Evolutionary conservation across 805 yeast genomes (phyloP), one percentile per base, ranked within the genome.

Genomic region (Kodamaea jinghongensis): DNA sequence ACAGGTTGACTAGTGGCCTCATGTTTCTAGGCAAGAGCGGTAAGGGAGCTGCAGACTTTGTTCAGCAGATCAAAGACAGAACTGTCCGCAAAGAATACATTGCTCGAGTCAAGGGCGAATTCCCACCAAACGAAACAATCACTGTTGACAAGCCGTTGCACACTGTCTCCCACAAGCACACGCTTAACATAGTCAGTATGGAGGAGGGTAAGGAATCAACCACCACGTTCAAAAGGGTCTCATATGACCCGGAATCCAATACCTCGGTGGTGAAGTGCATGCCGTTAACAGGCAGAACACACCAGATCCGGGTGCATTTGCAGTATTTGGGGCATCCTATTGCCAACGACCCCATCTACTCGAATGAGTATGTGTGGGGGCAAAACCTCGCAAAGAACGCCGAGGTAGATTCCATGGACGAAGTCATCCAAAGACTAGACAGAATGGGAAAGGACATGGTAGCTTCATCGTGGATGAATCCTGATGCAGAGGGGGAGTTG

Each of bases 221-320:
- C 37, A 93, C 99, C 0, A 58, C 67, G 10, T 93, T 91, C 61
- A 65, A 59, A 42, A 70, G 86, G 34, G 63, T 85, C 0, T 73
- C 85, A n/a, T 86, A 73, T 53, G 87, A 90, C 61, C 56, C 62
- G 3, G 54, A 36, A 7, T 76, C 84, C 1, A 55, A 71, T 30
- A 71, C 80, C 6, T 78, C 87, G 39, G 71, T 93, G 17, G 96
- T 93, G 3, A 71, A 79, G 44, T 91, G 98, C 61, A 75, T 70
- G 48, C 99, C 99, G 1, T 64, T 75, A 12, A 91, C 99, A 0
- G 99, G 99, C 0, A 72, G 99, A 55, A 88, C 97, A 0, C 99
- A 91, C 60, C 99, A 91, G 58, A 89, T 93, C 36, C 70, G 99
- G 44, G 96, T 93, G 1, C 99, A 93, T 65, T 63, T 93, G 41